Evolutionary conservation across 2,329 filamentous ascomycete genomes (phyloP).

Genomic region (Gaeumannomyces sp.): DNA sequence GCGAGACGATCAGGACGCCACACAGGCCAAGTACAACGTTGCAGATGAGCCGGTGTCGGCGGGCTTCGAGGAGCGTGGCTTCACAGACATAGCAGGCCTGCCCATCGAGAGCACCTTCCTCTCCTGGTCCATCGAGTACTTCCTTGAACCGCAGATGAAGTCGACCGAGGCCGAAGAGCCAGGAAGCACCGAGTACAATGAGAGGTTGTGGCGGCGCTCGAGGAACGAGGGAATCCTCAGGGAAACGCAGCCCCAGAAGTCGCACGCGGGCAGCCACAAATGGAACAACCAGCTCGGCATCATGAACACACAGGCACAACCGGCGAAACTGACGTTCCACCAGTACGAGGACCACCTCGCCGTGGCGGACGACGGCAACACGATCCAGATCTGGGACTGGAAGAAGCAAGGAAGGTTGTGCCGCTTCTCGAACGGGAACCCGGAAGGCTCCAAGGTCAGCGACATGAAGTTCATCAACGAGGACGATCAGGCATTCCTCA

Average conservation of each 20-base stretch:
- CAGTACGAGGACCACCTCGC: constrained; percentile 96
- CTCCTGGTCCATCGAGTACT: constrained; percentile 96
- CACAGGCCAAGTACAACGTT: constrained; percentile 65
- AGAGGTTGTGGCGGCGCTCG: constrained; percentile 83
- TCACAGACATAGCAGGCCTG: constrained; percentile 54
- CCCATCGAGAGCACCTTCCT: constrained; percentile 80
- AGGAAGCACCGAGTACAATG: constrained; percentile 93
- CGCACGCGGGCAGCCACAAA: constrained; percentile 73
- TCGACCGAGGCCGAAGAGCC: constrained; percentile 93
- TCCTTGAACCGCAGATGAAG: constrained; percentile 97
- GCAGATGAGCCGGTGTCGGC: constrained; percentile 76
- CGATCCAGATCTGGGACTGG: constrained; percentile 91
- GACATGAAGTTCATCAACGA: constrained; percentile 98
- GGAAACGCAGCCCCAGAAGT: constrained; percentile 90
- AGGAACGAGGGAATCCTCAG: constrained; percentile 89
- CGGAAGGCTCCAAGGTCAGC: constrained; percentile 82
- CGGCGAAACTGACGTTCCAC: constrained; percentile 90
- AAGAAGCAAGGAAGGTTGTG: constrained; percentile 67
- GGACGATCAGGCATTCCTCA: constrained; percentile 88
- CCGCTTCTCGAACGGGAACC: constrained; percentile 92
- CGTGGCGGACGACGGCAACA: constrained; percentile 88
- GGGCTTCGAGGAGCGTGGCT: constrained; percentile 59
- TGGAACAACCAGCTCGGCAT: constrained; percentile 83
- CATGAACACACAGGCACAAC: constrained; percentile 84
- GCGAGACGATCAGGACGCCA: constrained; percentile 62